Conservation (phyloP, 2,329 filamentous ascomycete species). For the Lachnellula willkommii region DNA sequence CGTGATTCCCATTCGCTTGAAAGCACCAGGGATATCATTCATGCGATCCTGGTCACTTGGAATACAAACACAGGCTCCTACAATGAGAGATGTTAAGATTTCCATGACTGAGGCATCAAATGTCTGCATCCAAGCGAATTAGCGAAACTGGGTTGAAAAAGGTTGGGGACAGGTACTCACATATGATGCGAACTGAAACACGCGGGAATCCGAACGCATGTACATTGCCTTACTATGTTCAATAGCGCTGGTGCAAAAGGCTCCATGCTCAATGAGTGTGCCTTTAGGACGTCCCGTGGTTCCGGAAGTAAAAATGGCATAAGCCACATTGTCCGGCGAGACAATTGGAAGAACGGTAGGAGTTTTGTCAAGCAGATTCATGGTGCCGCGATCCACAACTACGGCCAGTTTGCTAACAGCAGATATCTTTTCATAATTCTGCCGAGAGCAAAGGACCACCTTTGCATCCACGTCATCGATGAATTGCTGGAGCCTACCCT, state of each 20-base stretch:
- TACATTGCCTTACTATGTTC: not conserved
- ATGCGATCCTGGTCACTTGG: slow-evolving; percentile 35
- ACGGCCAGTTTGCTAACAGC: not conserved
- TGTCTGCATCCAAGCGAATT: not conserved
- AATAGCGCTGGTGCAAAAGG: slow-evolving; percentile 17
- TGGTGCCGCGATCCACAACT: not conserved
- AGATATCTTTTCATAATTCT: not conserved
- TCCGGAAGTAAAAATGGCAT: slow-evolving; percentile 23
- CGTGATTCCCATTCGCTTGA: slow-evolving; percentile 17
- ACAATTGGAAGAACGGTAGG: not conserved
- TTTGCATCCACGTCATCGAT: slow-evolving; percentile 5
- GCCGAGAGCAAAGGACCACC: slow-evolving; percentile 8
- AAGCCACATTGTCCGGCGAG: slow-evolving; percentile 30
- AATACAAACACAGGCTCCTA: slow-evolving; percentile 36
- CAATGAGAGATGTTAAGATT: slow-evolving; percentile 15
- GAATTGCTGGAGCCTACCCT: slow-evolving; percentile 15
- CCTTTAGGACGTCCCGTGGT: slow-evolving; percentile 41
- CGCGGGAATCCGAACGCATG: not conserved
- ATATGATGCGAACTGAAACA: slow-evolving; percentile 1
- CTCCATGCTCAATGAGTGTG: slow-evolving; percentile 33
- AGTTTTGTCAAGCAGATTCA: not conserved
- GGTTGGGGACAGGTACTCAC: not conserved
- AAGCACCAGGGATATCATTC: slow-evolving; percentile 32
- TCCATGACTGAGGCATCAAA: slow-evolving; percentile 10
- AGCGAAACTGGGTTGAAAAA: not conserved